Evolutionary conservation across 1,284 basidiomycete genomes (phyloP), one percentile per base, ranked within the genome.

Genomic region (Austroboletus rostrupii): DNA sequence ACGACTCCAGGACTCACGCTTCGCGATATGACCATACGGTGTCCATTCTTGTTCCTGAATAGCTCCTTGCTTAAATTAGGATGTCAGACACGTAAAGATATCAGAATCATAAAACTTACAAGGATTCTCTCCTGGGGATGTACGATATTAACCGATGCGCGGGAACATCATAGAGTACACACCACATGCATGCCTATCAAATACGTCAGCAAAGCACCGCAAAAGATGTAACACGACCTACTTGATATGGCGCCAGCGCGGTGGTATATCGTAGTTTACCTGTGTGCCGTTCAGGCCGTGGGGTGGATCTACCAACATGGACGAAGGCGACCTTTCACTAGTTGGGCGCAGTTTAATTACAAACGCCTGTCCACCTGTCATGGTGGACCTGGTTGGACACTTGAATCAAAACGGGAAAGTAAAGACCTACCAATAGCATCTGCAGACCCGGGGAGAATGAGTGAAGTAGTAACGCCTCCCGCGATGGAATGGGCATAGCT

Each of bases 401-500:
- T 21, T 11, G 37, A n/a, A 9, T 40, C 14, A 40, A 23, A 38
- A 20, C 14, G 23, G 14, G 17, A 23, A 10, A n/a, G 37, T 3
- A 20, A 20, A 13, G 16, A 8, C 12, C n/a, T 56, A 78, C 80
- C 81, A 19, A 85, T 81, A 13, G 76, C 77, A 61, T 78, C 70
- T 20, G 72, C 75, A 10, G 76, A 79, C 1, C 83, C 82, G 0
- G 82, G 83, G 1, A 85, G 70, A 14, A 85, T 70, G 45, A 90
- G 74, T 1, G 85, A 77, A 2, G 86, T 85, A 1, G 88, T 90
- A 17, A 90, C 78, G 7, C 81, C 82, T n/a, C 62, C 62, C 1
- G 62, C 54, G 6, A 66, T 56, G n/a, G 56, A 49, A 36, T 54
- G 61, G 7, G 51, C 52, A 41, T 68, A 65, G 19, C 54, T 48